phyloP scores from a whole-genome alignment of 495 filamentous ascomycete genomes.

The Chaetomium fimeti region DNA sequence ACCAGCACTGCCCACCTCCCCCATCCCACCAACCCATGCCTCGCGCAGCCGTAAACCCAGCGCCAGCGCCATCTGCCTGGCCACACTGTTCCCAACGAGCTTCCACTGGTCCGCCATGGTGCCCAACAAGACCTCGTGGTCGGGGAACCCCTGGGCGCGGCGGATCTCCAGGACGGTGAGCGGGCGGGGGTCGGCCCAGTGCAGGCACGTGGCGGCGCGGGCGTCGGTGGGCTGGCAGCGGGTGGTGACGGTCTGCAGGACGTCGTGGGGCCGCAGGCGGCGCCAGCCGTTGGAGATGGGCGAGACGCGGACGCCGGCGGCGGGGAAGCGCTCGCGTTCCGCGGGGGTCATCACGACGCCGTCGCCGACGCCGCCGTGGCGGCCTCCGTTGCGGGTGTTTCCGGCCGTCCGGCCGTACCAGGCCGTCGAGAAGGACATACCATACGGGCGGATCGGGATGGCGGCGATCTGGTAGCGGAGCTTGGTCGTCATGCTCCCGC shows the following conservation, averaged over 20 bases:
- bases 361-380: too few species aligned
- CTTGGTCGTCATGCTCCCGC: conserved; percentile 32
- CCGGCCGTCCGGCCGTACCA: conserved; percentile 23
- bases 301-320: conserved; percentile 13
- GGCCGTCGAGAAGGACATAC: conserved; percentile 47
- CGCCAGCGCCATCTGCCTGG: conserved; percentile 60
- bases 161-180: conserved; percentile 62
- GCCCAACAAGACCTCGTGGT: conserved; percentile 67
- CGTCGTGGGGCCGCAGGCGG: conserved; percentile 49
- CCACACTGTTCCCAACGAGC: conserved; percentile 70
- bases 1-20: conserved; percentile 19
- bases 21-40: conserved; percentile 49
- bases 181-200: conserved; percentile 59
- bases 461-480: conserved; percentile 37
- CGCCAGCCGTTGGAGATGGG: conserved; percentile 45
- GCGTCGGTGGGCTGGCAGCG: conserved; percentile 45
- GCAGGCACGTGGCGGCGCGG: conserved; percentile 49
- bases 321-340: conserved; percentile 40
- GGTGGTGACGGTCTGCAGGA: conserved; percentile 61
- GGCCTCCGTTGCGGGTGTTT: too few species aligned
- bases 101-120: conserved; percentile 51
- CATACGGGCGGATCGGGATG: conserved; percentile 48
- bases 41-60: conserved; percentile 60
- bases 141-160: conserved; percentile 64
- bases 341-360: conserved; percentile 41